Evolutionary conservation across 1,284 basidiomycete genomes (phyloP).

Genomic region (Spongispora temasekensis): DNA sequence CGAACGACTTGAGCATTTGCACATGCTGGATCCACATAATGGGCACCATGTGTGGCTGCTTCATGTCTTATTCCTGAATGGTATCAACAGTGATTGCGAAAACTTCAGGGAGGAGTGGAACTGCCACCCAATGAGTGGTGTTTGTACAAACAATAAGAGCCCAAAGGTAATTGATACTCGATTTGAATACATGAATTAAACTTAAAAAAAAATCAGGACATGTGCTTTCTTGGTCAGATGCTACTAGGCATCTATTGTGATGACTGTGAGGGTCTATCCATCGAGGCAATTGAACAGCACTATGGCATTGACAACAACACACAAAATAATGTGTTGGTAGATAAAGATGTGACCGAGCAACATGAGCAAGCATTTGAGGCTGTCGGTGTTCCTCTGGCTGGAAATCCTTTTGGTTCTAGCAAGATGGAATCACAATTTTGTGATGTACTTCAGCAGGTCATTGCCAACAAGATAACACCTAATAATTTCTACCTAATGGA

Average conservation of each 20-base stretch:
- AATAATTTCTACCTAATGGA: constrained; percentile 7
- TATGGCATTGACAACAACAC: background rate
- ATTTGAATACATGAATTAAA: no score
- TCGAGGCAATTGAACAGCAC: background rate
- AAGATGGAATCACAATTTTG: constrained; percentile 1
- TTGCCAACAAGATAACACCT: constrained; percentile 10
- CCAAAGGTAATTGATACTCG: constrained; percentile 12
- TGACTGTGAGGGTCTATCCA: background rate
- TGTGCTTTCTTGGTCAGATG: constrained; percentile 11
- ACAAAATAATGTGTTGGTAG: background rate
- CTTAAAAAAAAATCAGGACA: no score
- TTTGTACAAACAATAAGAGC: constrained; percentile 7
- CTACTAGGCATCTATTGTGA: constrained; percentile 8
- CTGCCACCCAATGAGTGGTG: background rate
- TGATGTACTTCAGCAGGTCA: background rate
- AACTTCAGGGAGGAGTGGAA: background rate
- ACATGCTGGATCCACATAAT: constrained; percentile 22
- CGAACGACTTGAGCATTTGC: constrained; percentile 18
- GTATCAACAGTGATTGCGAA: background rate
- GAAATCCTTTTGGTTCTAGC: background rate
- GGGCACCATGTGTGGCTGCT: background rate
- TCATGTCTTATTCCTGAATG: background rate
- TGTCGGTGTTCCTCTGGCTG: background rate
- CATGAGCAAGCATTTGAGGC: background rate
- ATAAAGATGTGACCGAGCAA: background rate